Evolutionary conservation across 139 green algal species (phyloP), one percentile per base, ranked within the genome.

Genomic region (Raphidocelis subcapitata): DNA sequence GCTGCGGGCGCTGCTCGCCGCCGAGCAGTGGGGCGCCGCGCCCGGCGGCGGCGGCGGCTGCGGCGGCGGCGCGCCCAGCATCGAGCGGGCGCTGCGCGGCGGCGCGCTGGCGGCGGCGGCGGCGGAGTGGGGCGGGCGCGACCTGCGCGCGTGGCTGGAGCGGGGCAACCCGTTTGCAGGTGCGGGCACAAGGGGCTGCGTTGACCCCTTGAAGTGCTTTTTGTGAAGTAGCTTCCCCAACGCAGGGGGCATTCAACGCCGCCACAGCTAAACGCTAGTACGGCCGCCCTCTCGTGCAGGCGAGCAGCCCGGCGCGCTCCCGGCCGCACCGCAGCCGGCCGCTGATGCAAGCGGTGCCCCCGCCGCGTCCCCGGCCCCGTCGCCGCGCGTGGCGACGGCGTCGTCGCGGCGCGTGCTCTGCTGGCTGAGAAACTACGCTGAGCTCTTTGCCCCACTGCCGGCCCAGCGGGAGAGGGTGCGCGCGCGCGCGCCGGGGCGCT

Each of bases 61-160:
- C 56, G 31, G 16, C 33, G 24, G 21, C 10, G 72, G 75, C 49
- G 18, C n/a, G 3, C 59, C 61, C 26, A 69, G 74, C 46, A 51
- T 68, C 28, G 10, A 69, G n/a, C 74, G 62, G 44, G 59, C 61
- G 21, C 46, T 81, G 57, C 72, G 67, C 62, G 65, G 5, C 12
- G 23, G 23, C 54, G 5, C 54, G 54, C 5, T 61, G 10, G 24
- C 21, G 54, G 54, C 54, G 54, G 54, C 54, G 54, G 41, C 41
- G 41, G 41, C 41, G 41, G 41, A 49, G 41, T 49, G 41, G 41
- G 41, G 8, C 8, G 41, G 41, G 12, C 41, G 2, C 0, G 62
- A 77, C 64, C 84, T 84, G 59, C 72, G 86, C 14, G 56, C 62
- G 21, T 87, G 72, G 79, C n/a, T 87, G 20, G 65, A 75, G 65